These are phyloP conservation scores for Brassica incana DNA, from an alignment of 345 rosid species.

Conservation along the genomic window DNA sequence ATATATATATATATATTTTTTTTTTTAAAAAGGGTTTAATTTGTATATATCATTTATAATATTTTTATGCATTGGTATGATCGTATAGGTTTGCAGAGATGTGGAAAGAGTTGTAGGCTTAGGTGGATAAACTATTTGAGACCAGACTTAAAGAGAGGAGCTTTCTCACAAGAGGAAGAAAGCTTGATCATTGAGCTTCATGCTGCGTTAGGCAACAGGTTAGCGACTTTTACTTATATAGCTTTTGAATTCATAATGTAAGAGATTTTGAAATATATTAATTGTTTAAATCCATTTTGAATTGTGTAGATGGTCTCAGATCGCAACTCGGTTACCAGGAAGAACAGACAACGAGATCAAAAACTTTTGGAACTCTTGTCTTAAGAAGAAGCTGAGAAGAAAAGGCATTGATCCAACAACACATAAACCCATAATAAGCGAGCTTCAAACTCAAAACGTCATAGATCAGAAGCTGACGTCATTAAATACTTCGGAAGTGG, in stretches of 20 bases:
- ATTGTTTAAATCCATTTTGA: background rate
- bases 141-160: constrained; percentile 85
- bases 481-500: constrained; percentile 10
- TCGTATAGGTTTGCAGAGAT: constrained; percentile 40
- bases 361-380: constrained; percentile 65
- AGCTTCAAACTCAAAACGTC: constrained; percentile 48
- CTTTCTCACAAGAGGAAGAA: constrained; percentile 65
- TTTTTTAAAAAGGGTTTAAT: no score
- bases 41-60: background rate
- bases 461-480: constrained; percentile 41
- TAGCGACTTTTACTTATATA: background rate
- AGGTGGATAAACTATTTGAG: constrained; percentile 94
- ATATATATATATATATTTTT: no score
- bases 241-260: background rate
- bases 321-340: constrained; percentile 60
- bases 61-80: constrained; percentile 19
- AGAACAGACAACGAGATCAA: constrained; percentile 69
- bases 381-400: constrained; percentile 65
- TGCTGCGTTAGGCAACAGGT: constrained; percentile 66
- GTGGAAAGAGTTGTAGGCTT: constrained; percentile 78
- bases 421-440: constrained; percentile 46
- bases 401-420: constrained; percentile 44
- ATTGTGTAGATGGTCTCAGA: constrained; percentile 62
- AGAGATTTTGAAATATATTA: background rate
- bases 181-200: constrained; percentile 60